Conservation (phyloP, 2,329 filamentous ascomycete genomes). For the Hymenoscyphus repandus region DNA sequence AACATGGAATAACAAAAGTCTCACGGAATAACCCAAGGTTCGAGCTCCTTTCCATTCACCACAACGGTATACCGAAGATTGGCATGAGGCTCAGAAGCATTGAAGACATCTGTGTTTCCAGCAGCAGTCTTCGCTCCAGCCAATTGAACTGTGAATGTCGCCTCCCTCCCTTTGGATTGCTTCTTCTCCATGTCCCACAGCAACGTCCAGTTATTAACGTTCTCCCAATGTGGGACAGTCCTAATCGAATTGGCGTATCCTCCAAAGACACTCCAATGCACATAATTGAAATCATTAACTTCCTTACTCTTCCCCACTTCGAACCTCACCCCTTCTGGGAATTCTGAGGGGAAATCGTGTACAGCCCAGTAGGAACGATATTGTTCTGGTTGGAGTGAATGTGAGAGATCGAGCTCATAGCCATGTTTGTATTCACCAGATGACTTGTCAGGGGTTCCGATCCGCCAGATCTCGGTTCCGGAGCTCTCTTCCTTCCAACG, state of each 20-base stretch:
- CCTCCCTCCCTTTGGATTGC: slow-evolving; percentile 40
- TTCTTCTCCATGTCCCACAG: slow-evolving; percentile 42
- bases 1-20: slow-evolving; percentile 14
- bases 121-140: slow-evolving; percentile 57
- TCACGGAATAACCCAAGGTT: slow-evolving; percentile 53
- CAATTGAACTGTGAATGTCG: slow-evolving; percentile 58
- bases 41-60: slow-evolving; percentile 41
- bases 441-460: slow-evolving; percentile 57
- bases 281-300: slow-evolving; percentile 52
- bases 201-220: slow-evolving; percentile 57
- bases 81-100: slow-evolving; percentile 45
- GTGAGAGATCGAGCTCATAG: slow-evolving; percentile 41
- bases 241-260: slow-evolving; percentile 45
- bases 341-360: slow-evolving; percentile 55
- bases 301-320: slow-evolving; percentile 48
- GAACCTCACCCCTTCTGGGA: slow-evolving; percentile 53
- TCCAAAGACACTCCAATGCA: slow-evolving; percentile 62
- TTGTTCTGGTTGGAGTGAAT: slow-evolving; percentile 48
- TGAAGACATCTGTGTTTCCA: slow-evolving; percentile 56
- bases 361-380: slow-evolving; percentile 57
- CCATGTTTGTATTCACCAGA: slow-evolving; percentile 58
- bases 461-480: slow-evolving; percentile 55
- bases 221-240: slow-evolving; percentile 38
- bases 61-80: slow-evolving; percentile 48
- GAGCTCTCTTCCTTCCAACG: slow-evolving; percentile 50